Evolutionary conservation across 2,329 filamentous ascomycete species (phyloP), one percentile per base, ranked within the genome.

Genomic region (Arthrobotrys iridis): DNA sequence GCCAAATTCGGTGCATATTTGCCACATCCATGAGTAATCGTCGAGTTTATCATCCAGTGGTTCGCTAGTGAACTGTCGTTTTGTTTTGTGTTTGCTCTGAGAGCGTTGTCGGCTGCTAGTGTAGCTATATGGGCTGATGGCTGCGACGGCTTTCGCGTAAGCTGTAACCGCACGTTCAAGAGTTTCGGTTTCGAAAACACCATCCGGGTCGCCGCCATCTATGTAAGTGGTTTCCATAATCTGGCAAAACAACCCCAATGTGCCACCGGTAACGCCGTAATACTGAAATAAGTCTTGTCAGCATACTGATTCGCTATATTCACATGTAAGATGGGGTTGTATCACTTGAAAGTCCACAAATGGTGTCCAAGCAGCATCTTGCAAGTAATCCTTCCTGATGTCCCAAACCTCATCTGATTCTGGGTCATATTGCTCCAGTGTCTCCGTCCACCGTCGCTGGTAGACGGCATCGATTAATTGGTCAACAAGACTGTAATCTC

Each of bases 211-310:
- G 79, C 78, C n/a, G 77, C 79, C 40, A 63, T 77, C 26, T 78
- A 78, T 15, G 77, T 78, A 33, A 59, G 74, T 0, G 77, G 81
- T 68, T 82, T 81, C 80, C 24, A 84, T 80, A 66, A 77, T 82
- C 58, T 84, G 80, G 63, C 83, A 84, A 76, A 84, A 83, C 1
- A 41, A 35, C 13, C 82, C 79, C 0, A 84, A 77, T 8, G 79
- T 78, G 13, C 81, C 81, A 1, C 81, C 83, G 8, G 82, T 77
- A 5, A 83, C 83, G 24, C 82, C 82, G 1, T 79, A 80, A 59
- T 84, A 81, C 80, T 81, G 82, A 35, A 46, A 10, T n/a, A 40
- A 22, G 1, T 15, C 80, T 78, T 8, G 78, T 79, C 5, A 78
- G 76, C 5, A 83, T 78, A 0, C 81, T 81, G 59, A 81, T 80